phyloP scores from a whole-genome alignment of 176 grass and related monocot genomes.

The Miscanthus lutarioriparius region DNA sequence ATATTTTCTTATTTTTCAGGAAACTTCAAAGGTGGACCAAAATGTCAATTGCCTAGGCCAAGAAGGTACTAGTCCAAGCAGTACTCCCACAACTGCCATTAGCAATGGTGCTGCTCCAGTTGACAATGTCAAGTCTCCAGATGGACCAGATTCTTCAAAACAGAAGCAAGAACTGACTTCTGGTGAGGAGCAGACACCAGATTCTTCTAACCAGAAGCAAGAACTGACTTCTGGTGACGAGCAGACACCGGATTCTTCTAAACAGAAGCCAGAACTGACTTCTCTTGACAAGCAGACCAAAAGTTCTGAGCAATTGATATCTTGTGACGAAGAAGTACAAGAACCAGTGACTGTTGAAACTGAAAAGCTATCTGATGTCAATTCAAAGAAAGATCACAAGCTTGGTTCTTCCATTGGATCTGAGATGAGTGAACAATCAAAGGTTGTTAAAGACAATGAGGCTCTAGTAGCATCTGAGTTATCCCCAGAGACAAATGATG shows the following conservation, averaged over 20 bases:
- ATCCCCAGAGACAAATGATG: slow-evolving; percentile 38
- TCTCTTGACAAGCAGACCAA: slow-evolving; percentile 31
- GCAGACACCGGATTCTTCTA: slow-evolving; percentile 42
- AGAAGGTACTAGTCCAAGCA: slow-evolving; percentile 37
- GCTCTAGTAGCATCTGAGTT: slow-evolving; percentile 21
- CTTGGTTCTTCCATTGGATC: slow-evolving; percentile 27
- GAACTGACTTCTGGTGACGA: not conserved
- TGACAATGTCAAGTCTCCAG: slow-evolving; percentile 38
- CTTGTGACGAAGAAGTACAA: slow-evolving; percentile 36
- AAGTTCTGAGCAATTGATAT: slow-evolving; percentile 42
- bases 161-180: not conserved
- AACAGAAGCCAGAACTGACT: slow-evolving; percentile 56
- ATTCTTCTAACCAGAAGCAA: not conserved
- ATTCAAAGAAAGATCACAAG: slow-evolving; percentile 37
- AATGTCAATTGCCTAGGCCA: slow-evolving; percentile 52
- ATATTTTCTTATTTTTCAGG: slow-evolving; percentile 46
- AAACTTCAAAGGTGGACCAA: slow-evolving; percentile 50
- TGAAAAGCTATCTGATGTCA: slow-evolving; percentile 39
- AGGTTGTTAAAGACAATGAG: slow-evolving; percentile 34
- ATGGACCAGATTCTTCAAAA: slow-evolving; percentile 32
- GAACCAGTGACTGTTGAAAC: slow-evolving; percentile 19
- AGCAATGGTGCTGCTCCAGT: slow-evolving; percentile 44
- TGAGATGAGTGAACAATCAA: slow-evolving; percentile 26
- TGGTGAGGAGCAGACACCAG: not conserved
- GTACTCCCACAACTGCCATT: slow-evolving; percentile 28